These are phyloP conservation scores for Suillus paluster DNA, from an alignment of 768 basidiomycete species.

Conservation along the genomic window DNA sequence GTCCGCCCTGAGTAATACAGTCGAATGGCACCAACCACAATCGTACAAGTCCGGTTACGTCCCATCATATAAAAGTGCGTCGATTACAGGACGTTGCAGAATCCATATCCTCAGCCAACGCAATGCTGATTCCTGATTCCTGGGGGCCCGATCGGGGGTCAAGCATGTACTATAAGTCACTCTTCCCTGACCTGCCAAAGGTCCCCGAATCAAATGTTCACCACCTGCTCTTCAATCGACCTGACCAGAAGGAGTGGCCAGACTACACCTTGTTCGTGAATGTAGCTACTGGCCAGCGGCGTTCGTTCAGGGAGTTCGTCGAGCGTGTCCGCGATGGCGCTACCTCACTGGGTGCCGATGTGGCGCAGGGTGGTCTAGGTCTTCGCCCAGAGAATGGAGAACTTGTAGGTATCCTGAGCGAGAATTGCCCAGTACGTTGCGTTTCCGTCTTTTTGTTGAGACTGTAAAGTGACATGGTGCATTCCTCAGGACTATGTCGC, in stretches of 20 bases:
- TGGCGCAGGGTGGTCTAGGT: conserved; percentile 58
- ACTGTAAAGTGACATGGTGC: too few relatives aligned
- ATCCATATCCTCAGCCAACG: not conserved
- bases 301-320: conserved; percentile 53
- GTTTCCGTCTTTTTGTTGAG: not conserved
- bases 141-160: not conserved
- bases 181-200: conserved; percentile 55
- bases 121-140: too few relatives aligned
- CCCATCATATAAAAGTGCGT: not conserved
- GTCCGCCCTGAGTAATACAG: too few relatives aligned
- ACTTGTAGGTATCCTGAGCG: conserved; percentile 72
- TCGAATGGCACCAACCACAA: not conserved
- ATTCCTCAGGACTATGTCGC: conserved; percentile 49
- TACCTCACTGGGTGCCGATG: conserved; percentile 56
- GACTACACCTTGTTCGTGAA: conserved; percentile 64
- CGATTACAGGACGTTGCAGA: not conserved
- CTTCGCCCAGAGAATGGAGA: conserved; percentile 52
- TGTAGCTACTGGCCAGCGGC: conserved; percentile 49
- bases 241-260: conserved; percentile 57
- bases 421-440: conserved; percentile 63
- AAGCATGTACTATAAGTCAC: conserved; percentile 60
- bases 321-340: conserved; percentile 57
- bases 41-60: not conserved
- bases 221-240: conserved; percentile 56
- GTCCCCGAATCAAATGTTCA: conserved; percentile 59